Percentiles rank a stretch among this genome's conserved stretches.
Conservation (phyloP, 2,329 filamentous ascomycete species). For the Talaromyces islandicus region DNA sequence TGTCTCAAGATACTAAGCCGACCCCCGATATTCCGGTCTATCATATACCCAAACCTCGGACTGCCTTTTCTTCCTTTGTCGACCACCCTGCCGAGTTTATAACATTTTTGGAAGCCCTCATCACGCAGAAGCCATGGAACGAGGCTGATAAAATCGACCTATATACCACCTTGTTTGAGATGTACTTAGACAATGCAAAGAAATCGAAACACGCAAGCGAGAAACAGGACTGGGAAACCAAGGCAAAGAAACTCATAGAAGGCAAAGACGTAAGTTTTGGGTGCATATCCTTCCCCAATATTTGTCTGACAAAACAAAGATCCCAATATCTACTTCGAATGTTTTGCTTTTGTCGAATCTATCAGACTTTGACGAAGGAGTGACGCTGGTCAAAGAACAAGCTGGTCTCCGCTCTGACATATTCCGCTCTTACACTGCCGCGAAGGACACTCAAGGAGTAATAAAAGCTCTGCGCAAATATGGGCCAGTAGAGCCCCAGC, state of each 20-base stretch:
- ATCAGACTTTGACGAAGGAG: conserved; percentile 83
- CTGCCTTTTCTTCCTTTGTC: conserved; percentile 93
- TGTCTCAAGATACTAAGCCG: conserved; percentile 17
- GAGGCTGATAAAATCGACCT: conserved; percentile 75
- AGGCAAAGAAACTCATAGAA: conserved; percentile 84
- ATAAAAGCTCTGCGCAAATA: conserved; percentile 89
- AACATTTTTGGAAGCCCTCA: conserved; percentile 81
- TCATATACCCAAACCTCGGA: conserved; percentile 72
- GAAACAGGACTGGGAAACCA: conserved; percentile 77
- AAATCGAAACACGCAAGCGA: conserved; percentile 61
- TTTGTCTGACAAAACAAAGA: conserved; percentile 27
- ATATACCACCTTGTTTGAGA: conserved; percentile 93
- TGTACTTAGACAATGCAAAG: conserved; percentile 88
- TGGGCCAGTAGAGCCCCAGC: conserved; percentile 79
- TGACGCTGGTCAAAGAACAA: conserved; percentile 87
- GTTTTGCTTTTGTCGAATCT: conserved; percentile 88
- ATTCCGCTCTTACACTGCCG: conserved; percentile 89
- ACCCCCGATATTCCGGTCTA: conserved; percentile 55
- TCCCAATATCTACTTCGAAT: conserved; percentile 88
- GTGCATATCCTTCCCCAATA: not conserved
- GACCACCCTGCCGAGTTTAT: conserved; percentile 92
- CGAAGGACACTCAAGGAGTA: conserved; percentile 83
- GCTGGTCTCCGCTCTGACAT: conserved; percentile 90
- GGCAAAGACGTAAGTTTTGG: conserved; percentile 55
- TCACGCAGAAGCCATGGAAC: conserved; percentile 64